Percentiles rank a stretch among this genome's conserved stretches.
Evolutionary conservation across 805 yeast genomes (phyloP).

Genomic region (Vanderwaltozyma yarrowii): DNA sequence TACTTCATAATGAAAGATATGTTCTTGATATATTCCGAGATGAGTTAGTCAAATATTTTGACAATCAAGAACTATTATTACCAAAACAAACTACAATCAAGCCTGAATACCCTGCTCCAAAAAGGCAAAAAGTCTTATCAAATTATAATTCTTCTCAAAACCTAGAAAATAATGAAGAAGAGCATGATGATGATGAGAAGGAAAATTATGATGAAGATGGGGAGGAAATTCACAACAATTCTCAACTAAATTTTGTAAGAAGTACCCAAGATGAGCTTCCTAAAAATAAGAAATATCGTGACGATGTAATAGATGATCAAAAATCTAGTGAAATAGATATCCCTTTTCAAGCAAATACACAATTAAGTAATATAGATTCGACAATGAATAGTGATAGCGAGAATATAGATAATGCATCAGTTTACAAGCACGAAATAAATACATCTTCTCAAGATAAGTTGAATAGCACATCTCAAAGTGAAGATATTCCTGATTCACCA

Average conservation of each 20-base stretch:
- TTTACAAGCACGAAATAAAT: too few species aligned
- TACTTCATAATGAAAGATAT: conserved; percentile 56
- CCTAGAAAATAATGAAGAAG: background rate
- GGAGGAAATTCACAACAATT: too few species aligned
- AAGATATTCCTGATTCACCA: too few species aligned
- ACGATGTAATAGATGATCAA: background rate
- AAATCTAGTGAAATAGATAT: conserved; percentile 1
- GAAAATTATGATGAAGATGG: background rate
- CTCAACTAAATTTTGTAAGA: too few species aligned
- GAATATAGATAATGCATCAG: too few species aligned
- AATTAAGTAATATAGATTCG: background rate
- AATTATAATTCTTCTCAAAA: background rate
- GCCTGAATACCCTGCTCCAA: background rate
- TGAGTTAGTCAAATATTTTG: conserved; percentile 40
- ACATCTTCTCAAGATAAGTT: too few species aligned
- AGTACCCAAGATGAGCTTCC: too few species aligned
- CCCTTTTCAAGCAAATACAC: background rate
- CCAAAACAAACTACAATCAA: conserved; percentile 15
- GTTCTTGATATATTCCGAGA: conserved; percentile 46
- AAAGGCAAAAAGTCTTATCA: background rate
- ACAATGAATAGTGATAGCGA: background rate
- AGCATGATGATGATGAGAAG: too few species aligned
- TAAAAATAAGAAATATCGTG: too few species aligned
- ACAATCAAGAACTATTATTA: conserved; percentile 27
- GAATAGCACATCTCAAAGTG: too few species aligned